These are phyloP conservation scores for Coffea eugenioides DNA, from an alignment of 257 asterid species.

Conservation along the genomic window DNA sequence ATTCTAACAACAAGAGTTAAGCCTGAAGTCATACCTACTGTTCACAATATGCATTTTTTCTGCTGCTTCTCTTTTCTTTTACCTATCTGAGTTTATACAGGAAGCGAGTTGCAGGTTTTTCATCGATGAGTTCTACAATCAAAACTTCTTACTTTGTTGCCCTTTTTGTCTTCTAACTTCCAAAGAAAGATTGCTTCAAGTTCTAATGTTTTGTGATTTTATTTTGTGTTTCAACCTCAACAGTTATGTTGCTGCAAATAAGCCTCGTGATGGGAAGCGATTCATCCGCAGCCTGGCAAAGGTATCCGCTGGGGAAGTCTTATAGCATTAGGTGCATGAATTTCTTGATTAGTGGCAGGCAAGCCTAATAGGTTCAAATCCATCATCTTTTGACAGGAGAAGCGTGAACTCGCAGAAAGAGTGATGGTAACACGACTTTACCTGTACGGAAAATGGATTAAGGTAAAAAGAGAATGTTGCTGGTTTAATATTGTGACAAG, in stretches of 20 bases:
- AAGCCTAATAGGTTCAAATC: not conserved
- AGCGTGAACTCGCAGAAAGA: slow-evolving; percentile 83
- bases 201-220: slow-evolving; percentile 1
- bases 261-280: slow-evolving; percentile 60
- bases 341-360: not conserved
- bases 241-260: slow-evolving; percentile 62
- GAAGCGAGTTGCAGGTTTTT: not conserved
- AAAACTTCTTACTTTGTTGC: not conserved
- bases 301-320: slow-evolving; percentile 33
- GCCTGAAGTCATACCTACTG: not conserved
- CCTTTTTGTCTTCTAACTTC: not conserved
- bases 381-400: slow-evolving; percentile 46
- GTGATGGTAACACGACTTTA: slow-evolving; percentile 89
- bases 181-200: not conserved
- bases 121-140: not conserved
- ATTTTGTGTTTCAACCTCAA: slow-evolving; percentile 2
- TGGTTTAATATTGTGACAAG: not conserved
- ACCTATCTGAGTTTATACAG: not conserved
- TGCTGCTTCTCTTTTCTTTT: not conserved
- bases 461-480: slow-evolving; percentile 36
- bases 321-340: not conserved
- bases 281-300: slow-evolving; percentile 73
- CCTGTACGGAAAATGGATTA: slow-evolving; percentile 82
- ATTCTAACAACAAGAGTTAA: not conserved
- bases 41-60: not conserved